Evolutionary conservation across 345 rosid genomes (phyloP).

Genomic region (Gynandropsis gynandra): DNA sequence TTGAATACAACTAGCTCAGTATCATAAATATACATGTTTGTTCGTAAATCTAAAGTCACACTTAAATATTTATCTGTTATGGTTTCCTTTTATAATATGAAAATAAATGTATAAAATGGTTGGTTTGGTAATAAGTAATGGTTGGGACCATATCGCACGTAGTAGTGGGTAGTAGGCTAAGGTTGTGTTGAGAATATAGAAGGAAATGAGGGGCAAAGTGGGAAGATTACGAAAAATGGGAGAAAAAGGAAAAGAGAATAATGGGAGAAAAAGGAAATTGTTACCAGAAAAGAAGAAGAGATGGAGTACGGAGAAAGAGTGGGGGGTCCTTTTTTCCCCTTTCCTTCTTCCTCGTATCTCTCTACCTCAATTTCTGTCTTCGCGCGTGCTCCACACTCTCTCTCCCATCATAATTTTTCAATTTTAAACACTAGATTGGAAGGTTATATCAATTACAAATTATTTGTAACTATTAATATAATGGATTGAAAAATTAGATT

Average conservation of each 20-base stretch:
- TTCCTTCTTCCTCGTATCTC: conserved; percentile 37
- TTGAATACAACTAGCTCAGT: no score
- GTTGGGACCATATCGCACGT: conserved; percentile 16
- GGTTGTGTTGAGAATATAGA: conserved; percentile 4
- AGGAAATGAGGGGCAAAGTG: neutral
- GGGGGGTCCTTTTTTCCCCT: conserved; percentile 46
- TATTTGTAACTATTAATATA: no score
- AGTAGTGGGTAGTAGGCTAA: neutral
- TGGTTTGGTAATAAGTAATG: no score
- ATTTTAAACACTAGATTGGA: no score
- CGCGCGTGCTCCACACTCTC: conserved; percentile 24
- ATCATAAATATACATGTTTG: no score
- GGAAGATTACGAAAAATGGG: conserved; percentile 1
- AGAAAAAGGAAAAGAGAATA: conserved; percentile 62
- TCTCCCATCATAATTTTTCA: no score
- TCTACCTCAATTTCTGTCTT: conserved; percentile 9
- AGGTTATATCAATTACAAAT: no score
- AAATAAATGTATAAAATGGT: no score
- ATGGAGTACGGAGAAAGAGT: conserved; percentile 67
- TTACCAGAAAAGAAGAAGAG: conserved; percentile 91
- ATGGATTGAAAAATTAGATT: neutral
- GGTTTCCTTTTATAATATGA: no score
- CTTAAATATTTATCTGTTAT: no score
- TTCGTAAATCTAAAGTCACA: no score
- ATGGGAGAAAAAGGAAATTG: conserved; percentile 66